Base-by-base conservation (phyloP, 1,139 yeast genomes). In the Scheffersomyces titani region DNA sequence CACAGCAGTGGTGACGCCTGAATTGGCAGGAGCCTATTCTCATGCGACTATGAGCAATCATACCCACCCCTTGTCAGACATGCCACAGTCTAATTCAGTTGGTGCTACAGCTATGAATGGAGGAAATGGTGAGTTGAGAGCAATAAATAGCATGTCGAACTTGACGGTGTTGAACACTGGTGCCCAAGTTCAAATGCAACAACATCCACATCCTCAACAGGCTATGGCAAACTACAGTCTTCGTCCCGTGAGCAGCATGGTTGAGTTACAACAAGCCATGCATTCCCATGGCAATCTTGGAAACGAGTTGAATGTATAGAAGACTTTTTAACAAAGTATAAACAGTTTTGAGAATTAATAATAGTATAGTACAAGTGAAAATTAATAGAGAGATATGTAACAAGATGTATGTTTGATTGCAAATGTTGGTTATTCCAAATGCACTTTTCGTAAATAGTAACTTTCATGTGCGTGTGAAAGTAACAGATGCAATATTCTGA, bases 71-170 rank as follows among this genome's bases (percentile, higher is more conserved):
- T 60, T 71, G 47, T 65, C 72, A 0, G 77, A 76, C 57, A 69
- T 77, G 46, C 73, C 74, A 22, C 40, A 30, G 13, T 68, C 73
- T 2, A 73, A 76, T 1, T 71, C 71, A 2, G 68, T 72, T 5
- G 71, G 71, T 3, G 69, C 69, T 13, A 66, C 62, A 51, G 66
- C 68, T 3, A 60, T 30, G 19, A 46, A 46, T 6, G 49, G 49
- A 57, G 54, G 50, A 6, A 55, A 47, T 20, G 61, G 60, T 6
- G 76, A 73, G 55, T 65, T 77, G 45, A 62, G 82, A 46, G 63
- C 74, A 3, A 72, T 76, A 47, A 70, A 73, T 61, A 78, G 82
- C 59, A 76, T 77, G 75, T 68, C 81, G 0, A 76, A 78, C 59
- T 62, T 78, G 50, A 68, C 74, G 20, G 70, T 56, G 13, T 57